These are phyloP conservation scores for Puccinia triticina DNA, from an alignment of 1,284 basidiomycete species.

Conservation along the genomic window DNA sequence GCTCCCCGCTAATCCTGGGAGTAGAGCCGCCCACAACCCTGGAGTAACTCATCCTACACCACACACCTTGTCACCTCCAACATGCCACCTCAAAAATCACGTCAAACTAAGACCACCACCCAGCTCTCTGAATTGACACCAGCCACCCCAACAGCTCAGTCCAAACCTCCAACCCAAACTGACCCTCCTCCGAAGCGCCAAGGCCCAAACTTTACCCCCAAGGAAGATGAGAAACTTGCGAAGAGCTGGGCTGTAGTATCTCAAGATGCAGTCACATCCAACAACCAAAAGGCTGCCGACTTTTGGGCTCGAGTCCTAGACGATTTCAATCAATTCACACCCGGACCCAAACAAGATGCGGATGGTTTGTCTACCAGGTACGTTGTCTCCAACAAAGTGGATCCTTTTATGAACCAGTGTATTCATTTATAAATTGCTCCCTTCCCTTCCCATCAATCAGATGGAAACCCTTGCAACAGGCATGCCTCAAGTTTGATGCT, in stretches of 20 bases:
- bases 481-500: not conserved
- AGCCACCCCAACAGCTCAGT: not conserved
- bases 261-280: not conserved
- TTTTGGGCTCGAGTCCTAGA: not conserved
- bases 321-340: not conserved
- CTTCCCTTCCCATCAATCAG: not conserved
- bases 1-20: not conserved
- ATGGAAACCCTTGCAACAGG: not conserved
- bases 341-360: not conserved
- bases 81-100: not conserved
- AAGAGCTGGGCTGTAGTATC: not conserved
- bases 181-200: not conserved
- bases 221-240: conserved; percentile 1
- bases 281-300: not conserved
- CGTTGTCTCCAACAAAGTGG: too few species aligned
- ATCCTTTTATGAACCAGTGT: not conserved
- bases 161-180: not conserved
- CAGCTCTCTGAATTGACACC: too few species aligned
- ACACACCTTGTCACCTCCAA: not conserved
- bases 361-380: not conserved
- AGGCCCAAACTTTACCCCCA: not conserved
- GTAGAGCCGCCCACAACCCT: not conserved
- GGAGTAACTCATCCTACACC: not conserved
- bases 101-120: not conserved
- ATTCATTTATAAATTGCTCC: not conserved